A percentile compares a stretch with the other conserved stretches of the same genome.
These are phyloP conservation scores for Suillus paluster DNA, from an alignment of 768 basidiomycete genomes.

Conservation along the genomic window DNA sequence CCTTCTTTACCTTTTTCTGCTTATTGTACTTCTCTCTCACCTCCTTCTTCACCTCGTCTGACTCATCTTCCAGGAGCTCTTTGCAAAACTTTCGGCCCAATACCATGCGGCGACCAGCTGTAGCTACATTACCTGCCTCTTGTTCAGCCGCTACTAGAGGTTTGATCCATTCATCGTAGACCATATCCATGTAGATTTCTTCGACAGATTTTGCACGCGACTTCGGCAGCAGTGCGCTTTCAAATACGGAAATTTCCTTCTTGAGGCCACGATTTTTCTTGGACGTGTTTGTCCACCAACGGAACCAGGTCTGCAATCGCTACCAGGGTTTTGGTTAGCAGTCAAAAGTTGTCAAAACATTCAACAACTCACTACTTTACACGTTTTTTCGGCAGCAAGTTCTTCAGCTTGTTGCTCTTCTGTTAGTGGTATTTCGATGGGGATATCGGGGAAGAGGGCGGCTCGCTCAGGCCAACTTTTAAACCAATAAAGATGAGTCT, in stretches of 20 bases:
- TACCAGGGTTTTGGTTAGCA: background rate
- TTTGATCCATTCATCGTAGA: slow-evolving; percentile 6
- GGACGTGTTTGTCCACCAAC: slow-evolving; percentile 2
- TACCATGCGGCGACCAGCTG: background rate
- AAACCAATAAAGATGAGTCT: slow-evolving; percentile 5
- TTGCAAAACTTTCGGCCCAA: slow-evolving; percentile 2
- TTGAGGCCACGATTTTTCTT: background rate
- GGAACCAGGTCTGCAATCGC: slow-evolving; percentile 7
- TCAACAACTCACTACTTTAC: slow-evolving; percentile 5
- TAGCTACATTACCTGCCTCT: background rate
- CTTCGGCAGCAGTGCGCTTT: background rate
- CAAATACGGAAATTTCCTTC: slow-evolving; percentile 1
- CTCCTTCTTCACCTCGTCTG: slow-evolving; percentile 1
- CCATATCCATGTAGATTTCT: slow-evolving; percentile 4
- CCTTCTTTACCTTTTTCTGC: slow-evolving; percentile 6
- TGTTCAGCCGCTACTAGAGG: slow-evolving; percentile 3
- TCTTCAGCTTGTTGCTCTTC: background rate
- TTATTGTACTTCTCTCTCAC: slow-evolving; percentile 1
- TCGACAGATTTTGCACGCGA: background rate
- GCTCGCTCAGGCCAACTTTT: slow-evolving; percentile 5
- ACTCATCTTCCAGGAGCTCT: slow-evolving; percentile 4
- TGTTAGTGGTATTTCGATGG: background rate
- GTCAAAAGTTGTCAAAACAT: background rate
- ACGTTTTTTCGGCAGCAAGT: background rate
- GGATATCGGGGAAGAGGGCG: background rate